Percentiles rank a stretch among this genome's conserved stretches.
Evolutionary conservation across 2,329 filamentous ascomycete genomes (phyloP).

Genomic region (Spiromastix sp.): DNA sequence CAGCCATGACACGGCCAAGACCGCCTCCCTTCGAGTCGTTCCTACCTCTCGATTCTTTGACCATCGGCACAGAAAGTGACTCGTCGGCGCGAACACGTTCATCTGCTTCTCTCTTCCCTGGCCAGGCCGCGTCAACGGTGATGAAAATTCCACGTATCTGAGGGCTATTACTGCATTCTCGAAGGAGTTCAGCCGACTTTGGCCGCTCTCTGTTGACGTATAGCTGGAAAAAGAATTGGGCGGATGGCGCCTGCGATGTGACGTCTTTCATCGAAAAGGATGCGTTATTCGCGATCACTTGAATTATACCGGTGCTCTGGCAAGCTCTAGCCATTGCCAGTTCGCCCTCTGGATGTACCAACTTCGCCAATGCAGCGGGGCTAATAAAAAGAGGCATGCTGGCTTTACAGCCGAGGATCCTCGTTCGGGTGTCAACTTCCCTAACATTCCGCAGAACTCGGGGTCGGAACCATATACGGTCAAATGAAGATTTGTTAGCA

Average conservation of each 20-base stretch:
- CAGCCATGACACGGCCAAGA: slow-evolving; percentile 41
- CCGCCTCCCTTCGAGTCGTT: slow-evolving; percentile 46
- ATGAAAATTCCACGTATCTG: slow-evolving; percentile 39
- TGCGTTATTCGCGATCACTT: slow-evolving; percentile 52
- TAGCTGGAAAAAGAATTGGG: slow-evolving; percentile 44
- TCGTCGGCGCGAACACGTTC: slow-evolving; percentile 43
- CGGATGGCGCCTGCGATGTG: slow-evolving; percentile 28
- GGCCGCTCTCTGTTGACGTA: slow-evolving; percentile 44
- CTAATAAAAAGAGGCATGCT: slow-evolving; percentile 52
- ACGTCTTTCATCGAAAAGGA: slow-evolving; percentile 50
- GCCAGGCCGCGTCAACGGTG: slow-evolving; percentile 47
- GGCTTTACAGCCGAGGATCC: slow-evolving; percentile 44
- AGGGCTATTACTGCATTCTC: slow-evolving; percentile 29
- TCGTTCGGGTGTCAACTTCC: slow-evolving; percentile 39
- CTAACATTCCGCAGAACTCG: slow-evolving; percentile 49
- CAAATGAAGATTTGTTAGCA: slow-evolving; percentile 46
- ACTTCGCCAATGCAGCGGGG: slow-evolving; percentile 53
- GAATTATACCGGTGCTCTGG: slow-evolving; percentile 42
- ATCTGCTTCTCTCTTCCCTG: slow-evolving; percentile 47
- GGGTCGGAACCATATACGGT: slow-evolving; percentile 48
- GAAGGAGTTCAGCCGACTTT: slow-evolving; percentile 40
- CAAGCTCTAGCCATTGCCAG: slow-evolving; percentile 46
- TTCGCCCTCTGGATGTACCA: slow-evolving; percentile 57
- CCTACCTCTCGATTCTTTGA: slow-evolving; percentile 32
- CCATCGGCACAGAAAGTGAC: slow-evolving; percentile 31